A percentile compares a stretch with the other conserved stretches of the same genome.
These are phyloP conservation scores for Penicillium oxalicum DNA, from an alignment of 2,329 filamentous ascomycete species.

Conservation along the genomic window DNA sequence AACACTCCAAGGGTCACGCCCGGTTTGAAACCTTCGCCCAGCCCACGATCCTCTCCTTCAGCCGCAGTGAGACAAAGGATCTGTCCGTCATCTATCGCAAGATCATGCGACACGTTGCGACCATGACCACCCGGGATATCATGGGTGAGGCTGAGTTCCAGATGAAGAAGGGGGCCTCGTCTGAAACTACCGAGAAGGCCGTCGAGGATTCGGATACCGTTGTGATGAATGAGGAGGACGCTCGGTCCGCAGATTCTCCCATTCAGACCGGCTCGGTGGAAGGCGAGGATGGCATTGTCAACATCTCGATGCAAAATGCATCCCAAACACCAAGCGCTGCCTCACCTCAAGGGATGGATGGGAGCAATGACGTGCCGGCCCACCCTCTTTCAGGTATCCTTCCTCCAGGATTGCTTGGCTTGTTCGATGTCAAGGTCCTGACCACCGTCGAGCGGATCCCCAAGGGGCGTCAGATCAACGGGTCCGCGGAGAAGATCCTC, in stretches of 20 bases:
- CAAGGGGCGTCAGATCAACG: slow-evolving; percentile 61
- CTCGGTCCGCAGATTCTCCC: slow-evolving; percentile 62
- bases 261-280: slow-evolving; percentile 73
- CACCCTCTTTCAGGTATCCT: slow-evolving; percentile 51
- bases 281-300: slow-evolving; percentile 84
- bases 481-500: slow-evolving; percentile 51
- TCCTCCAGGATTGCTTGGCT: slow-evolving; percentile 56
- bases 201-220: slow-evolving; percentile 62
- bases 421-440: slow-evolving; percentile 73
- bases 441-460: slow-evolving; percentile 54
- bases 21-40: slow-evolving; percentile 36
- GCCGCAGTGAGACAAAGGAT: slow-evolving; percentile 61
- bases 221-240: slow-evolving; percentile 55
- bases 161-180: slow-evolving; percentile 23
- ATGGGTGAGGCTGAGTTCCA: slow-evolving; percentile 47
- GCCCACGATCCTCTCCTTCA: slow-evolving; percentile 64
- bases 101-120: slow-evolving; percentile 67
- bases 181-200: slow-evolving; percentile 46
- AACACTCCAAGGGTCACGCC: background rate
- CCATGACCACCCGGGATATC: slow-evolving; percentile 65
- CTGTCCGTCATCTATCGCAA: slow-evolving; percentile 74
- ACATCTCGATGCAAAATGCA: slow-evolving; percentile 75
- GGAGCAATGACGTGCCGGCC: slow-evolving; percentile 41
- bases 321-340: slow-evolving; percentile 27
- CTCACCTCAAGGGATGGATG: slow-evolving; percentile 12